Percentiles rank a stretch among this genome's conserved stretches.
Evolutionary conservation across 768 basidiomycete species (phyloP).

Genomic region (Melanogaster broomeanus): DNA sequence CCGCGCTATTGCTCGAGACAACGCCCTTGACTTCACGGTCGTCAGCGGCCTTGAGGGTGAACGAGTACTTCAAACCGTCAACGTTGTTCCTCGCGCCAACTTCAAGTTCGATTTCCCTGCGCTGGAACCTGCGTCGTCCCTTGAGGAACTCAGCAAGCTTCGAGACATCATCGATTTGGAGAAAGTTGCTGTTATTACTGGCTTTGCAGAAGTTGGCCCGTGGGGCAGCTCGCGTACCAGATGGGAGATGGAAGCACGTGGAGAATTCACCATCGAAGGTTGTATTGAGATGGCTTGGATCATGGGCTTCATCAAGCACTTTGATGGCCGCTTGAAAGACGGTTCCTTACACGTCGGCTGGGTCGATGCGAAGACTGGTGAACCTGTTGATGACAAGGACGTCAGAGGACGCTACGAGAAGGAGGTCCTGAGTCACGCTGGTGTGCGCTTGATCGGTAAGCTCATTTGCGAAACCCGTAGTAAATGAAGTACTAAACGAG

Average conservation of each 20-base stretch:
- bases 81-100: constrained; percentile 95
- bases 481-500: constrained; percentile 11
- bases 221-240: constrained; percentile 98
- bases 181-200: constrained; percentile 94
- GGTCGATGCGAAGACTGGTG: constrained; percentile 92
- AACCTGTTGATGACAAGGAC: constrained; percentile 98
- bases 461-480: not conserved
- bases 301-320: constrained; percentile 98
- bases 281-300: constrained; percentile 99
- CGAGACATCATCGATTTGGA: constrained; percentile 93
- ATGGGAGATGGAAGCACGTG: constrained; percentile 99
- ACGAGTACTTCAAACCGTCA: constrained; percentile 86
- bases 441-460: constrained; percentile 92
- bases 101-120: constrained; percentile 94
- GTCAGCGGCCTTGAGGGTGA: constrained; percentile 91
- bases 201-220: constrained; percentile 96
- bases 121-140: constrained; percentile 69
- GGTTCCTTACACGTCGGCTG: constrained; percentile 95
- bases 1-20: constrained; percentile 91
- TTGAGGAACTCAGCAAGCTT: constrained; percentile 75
- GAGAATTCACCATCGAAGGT: constrained; percentile 97
- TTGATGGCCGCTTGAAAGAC: constrained; percentile 93
- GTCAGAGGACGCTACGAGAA: constrained; percentile 92
- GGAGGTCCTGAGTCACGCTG: constrained; percentile 87
- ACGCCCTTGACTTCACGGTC: constrained; percentile 92